Evolutionary conservation across 345 rosid genomes (phyloP).

Genomic region (Camelina neglecta): DNA sequence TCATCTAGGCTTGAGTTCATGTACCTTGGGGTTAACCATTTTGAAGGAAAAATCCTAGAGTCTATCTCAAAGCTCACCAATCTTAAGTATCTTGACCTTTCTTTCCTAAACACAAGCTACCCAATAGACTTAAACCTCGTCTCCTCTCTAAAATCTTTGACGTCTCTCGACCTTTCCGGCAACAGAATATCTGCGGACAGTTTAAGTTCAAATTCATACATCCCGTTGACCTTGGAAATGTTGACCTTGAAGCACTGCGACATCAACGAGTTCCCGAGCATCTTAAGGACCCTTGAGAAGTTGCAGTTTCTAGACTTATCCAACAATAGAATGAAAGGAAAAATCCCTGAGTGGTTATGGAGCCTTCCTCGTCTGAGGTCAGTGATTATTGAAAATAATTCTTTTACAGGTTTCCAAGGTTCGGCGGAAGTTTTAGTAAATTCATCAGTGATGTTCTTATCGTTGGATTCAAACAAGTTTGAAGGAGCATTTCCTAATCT

Average conservation of each 20-base stretch:
- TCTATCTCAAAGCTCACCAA: slow-evolving; percentile 30
- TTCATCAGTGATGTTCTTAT: background rate
- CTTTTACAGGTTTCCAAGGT: background rate
- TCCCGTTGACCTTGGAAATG: background rate
- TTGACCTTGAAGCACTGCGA: background rate
- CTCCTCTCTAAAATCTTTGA: background rate
- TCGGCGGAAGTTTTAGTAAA: background rate
- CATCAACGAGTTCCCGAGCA: slow-evolving; percentile 8
- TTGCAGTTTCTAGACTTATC: background rate
- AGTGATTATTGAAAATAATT: accelerated
- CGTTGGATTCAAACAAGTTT: background rate
- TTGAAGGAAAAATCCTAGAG: slow-evolving; percentile 7
- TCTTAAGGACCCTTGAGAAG: background rate
- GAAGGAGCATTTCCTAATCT: slow-evolving; percentile 15
- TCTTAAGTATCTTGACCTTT: background rate
- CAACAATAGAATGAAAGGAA: background rate
- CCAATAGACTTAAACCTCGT: background rate
- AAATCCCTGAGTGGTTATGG: slow-evolving; percentile 26
- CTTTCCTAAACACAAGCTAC: background rate
- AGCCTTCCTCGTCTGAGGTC: background rate
- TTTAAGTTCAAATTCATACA: background rate
- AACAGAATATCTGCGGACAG: background rate
- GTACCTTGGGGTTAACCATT: background rate
- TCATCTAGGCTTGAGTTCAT: background rate
- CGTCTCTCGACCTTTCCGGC: background rate